Evolutionary conservation across 495 filamentous ascomycete genomes (phyloP).

Genomic region (Aspergillus funiculosus): DNA sequence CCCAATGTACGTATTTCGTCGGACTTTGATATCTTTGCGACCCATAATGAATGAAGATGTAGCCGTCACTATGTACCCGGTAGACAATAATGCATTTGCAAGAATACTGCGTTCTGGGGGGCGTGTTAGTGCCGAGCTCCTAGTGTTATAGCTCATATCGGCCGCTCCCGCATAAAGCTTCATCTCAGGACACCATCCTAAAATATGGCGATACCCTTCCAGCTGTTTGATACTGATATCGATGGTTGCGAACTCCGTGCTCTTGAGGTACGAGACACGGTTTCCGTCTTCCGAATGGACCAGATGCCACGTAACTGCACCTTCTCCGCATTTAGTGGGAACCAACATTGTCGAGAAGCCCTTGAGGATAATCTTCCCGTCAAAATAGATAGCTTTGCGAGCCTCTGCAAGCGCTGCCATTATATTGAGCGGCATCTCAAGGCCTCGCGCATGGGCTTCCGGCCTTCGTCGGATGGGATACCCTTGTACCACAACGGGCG

Average conservation of each 20-base stretch:
- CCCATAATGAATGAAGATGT: not conserved
- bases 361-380: slow-evolving; percentile 20
- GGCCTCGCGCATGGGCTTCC: slow-evolving; percentile 6
- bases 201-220: slow-evolving; percentile 12
- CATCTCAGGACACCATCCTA: slow-evolving; percentile 17
- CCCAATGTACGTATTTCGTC: slow-evolving; percentile 6
- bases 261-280: slow-evolving; percentile 9
- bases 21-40: slow-evolving; percentile 7
- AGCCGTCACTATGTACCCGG: not conserved
- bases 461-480: slow-evolving; percentile 26
- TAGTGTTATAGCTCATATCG: slow-evolving; percentile 5
- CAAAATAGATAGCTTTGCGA: slow-evolving; percentile 3
- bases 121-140: slow-evolving; percentile 2
- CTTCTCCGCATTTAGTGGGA: slow-evolving; percentile 11
- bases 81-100: not conserved
- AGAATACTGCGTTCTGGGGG: not conserved
- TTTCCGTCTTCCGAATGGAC: slow-evolving; percentile 16
- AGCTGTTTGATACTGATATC: slow-evolving; percentile 8
- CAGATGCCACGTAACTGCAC: slow-evolving; percentile 26
- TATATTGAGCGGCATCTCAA: slow-evolving; percentile 22
- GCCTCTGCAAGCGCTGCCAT: slow-evolving; percentile 11
- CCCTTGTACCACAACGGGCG: slow-evolving; percentile 30
- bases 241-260: slow-evolving; percentile 5
- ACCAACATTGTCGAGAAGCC: slow-evolving; percentile 28
- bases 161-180: slow-evolving; percentile 13